Base-by-base conservation (phyloP, 2,329 filamentous ascomycete species). In the Trichoderma sp. region DNA sequence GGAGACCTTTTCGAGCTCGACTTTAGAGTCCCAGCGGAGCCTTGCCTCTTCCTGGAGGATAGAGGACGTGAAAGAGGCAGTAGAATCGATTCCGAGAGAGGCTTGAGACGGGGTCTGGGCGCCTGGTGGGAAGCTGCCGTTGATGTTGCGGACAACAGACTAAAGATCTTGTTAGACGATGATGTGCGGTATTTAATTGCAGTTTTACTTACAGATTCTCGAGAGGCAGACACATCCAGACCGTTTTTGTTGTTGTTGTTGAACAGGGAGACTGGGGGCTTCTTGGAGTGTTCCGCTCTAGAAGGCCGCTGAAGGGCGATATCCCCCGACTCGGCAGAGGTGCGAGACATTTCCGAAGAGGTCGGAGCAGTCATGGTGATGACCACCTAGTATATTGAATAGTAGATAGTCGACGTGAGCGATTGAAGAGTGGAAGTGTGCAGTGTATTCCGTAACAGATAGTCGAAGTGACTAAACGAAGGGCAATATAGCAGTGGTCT, bases 41-140 rank as follows among this genome's bases (percentile, higher is more conserved):
- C 80, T 80, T 16, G 80, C 78, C 58, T 81, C 79, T 70, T 81
- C 79, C 43, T 81, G 79, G 13, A 72, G 69, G 8, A 81, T 72
- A 0, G 77, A 79, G 1, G 79, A 81, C 2, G 74, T 75, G 55
- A 80, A 79, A 1, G 74, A 72, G 68, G 74, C 78, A 60, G 73
- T 78, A 14, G 78, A 80, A 59, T 79, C 75, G 65, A 73, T 71
- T 30, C 76, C 75, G 4, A 77, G 74, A 1, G 77, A 77, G 28
- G 72, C 52, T 21, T 73, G 72, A 1, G 79, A 80, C 0, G 79
- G 78, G 1, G 77, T 77, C 32, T 76, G 77, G 2, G 73, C 73
- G 13, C 76, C 78, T 0, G 77, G 76, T 0, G 74, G 76, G 8
- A 80, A 73, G 59, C 73, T 75, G 5, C 74, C 75, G 16, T 77